Evolutionary conservation across 371 early-diverging fungal species (phyloP).

Genomic region (Mucor piriformis): DNA sequence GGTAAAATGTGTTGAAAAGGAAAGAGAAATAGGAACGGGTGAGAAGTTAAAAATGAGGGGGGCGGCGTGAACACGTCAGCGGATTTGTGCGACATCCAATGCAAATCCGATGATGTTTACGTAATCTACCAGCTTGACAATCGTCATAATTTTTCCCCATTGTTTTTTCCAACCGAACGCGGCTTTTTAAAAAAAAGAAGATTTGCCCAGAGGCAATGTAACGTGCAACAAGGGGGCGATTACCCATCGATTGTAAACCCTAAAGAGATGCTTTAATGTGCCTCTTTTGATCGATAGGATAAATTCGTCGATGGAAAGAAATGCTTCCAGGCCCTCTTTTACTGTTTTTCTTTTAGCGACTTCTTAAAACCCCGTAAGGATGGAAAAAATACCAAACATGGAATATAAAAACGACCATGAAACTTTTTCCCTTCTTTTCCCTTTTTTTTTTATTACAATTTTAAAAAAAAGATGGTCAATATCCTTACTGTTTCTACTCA

Average conservation of each 20-base stretch:
- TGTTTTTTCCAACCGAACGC: background rate
- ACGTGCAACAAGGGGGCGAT: background rate
- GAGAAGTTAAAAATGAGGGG: background rate
- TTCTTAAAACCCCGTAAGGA: background rate
- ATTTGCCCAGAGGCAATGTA: too few species aligned
- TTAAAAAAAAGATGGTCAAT: conserved; percentile 30
- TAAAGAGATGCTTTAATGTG: background rate
- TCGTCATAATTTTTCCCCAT: background rate
- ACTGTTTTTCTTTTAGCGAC: background rate
- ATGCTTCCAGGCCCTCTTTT: background rate
- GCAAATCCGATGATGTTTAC: background rate
- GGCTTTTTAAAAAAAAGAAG: background rate
- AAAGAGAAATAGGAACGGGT: background rate
- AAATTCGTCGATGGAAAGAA: background rate
- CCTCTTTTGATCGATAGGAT: background rate
- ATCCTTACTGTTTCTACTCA: conserved; percentile 62
- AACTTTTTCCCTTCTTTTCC: conserved; percentile 11
- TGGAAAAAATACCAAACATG: background rate
- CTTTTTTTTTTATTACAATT: conserved; percentile 9
- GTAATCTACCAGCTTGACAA: too few species aligned
- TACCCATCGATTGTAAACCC: background rate
- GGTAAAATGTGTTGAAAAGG: background rate
- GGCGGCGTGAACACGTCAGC: conserved; percentile 2
- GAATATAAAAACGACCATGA: background rate
- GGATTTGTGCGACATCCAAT: background rate